Evolutionary conservation across 208 protist genomes (phyloP).

Genomic region (Borovskyia barvae): DNA sequence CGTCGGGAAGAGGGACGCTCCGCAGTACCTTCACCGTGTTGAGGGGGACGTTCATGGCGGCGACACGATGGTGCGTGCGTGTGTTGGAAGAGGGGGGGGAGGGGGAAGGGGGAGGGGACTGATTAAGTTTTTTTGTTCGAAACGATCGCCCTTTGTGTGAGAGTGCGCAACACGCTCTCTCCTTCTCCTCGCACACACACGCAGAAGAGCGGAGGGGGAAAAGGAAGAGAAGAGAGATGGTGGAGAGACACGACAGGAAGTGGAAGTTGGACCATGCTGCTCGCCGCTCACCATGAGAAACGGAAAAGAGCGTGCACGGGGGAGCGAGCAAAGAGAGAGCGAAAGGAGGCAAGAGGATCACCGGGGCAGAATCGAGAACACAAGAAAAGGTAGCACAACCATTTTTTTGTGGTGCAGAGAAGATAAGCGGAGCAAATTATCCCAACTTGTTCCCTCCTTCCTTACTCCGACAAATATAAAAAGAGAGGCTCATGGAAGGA

Average conservation of each 20-base stretch:
- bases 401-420: neutral
- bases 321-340: neutral
- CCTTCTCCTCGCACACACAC: neutral
- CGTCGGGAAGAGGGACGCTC: constrained; percentile 87
- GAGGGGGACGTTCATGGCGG: constrained; percentile 73
- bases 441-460: neutral
- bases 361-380: neutral
- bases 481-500: neutral
- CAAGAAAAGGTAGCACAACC: neutral
- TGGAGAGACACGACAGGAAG: neutral
- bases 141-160: neutral
- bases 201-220: no score
- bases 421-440: neutral
- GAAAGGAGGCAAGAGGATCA: neutral
- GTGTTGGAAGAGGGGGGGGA: neutral
- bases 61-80: neutral
- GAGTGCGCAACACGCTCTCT: neutral
- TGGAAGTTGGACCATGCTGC: neutral
- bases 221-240: neutral
- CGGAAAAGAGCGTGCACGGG: neutral
- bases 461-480: constrained; percentile 1
- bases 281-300: neutral
- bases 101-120: no score
- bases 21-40: constrained; percentile 86
- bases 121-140: no score